Evolutionary conservation across 371 early-diverging fungal genomes (phyloP), one percentile per base, ranked within the genome.

Genomic region (Circinella minor): DNA sequence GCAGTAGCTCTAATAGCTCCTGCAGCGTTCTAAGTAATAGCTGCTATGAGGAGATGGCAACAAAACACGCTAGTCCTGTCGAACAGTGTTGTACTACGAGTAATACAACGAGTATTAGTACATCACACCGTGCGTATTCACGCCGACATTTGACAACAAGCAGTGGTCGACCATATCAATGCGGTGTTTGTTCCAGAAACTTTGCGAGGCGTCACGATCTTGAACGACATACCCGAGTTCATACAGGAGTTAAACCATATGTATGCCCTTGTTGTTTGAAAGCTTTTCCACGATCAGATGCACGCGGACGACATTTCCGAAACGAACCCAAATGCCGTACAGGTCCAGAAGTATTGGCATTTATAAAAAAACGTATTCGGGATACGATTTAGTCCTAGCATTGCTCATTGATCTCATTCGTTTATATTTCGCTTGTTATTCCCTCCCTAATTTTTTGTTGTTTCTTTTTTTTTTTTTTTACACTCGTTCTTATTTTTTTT

Each of bases 181-280:
- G 70, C 37, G 65, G 54, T 3, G 47, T 49, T 49, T 69, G 70
- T 55, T 27, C 59, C 20, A 65, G 83, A 15, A 68, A 79, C 39
- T 88, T 88, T 68, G 74, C 82, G 34, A 73, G 89, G 9, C 86
- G 85, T 34, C 87, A 87, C 61, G 89, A 88, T 61, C 76, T 83
- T 10, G 80, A 83, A 49, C 81, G 89, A 9, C 89, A 88, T 68
- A 80, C 77, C 55, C 81, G 87, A n/a, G 80, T 83, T 2, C 88
- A 88, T 38, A 86, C 88, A 2, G 86, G 86, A 3, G 79, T 78
- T 20, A 85, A 84, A 49, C 86, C 88, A 3, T 86, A 82, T 69
- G 62, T 76, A 13, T 88, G 88, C 54, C 68, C 76, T 46, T 80
- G 79, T 37, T 86, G 88, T 64, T 75, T 75, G 47, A 82, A 84